Base-by-base conservation (phyloP, 2,329 filamentous ascomycete genomes). In the Drechslerella stenobrocha region DNA sequence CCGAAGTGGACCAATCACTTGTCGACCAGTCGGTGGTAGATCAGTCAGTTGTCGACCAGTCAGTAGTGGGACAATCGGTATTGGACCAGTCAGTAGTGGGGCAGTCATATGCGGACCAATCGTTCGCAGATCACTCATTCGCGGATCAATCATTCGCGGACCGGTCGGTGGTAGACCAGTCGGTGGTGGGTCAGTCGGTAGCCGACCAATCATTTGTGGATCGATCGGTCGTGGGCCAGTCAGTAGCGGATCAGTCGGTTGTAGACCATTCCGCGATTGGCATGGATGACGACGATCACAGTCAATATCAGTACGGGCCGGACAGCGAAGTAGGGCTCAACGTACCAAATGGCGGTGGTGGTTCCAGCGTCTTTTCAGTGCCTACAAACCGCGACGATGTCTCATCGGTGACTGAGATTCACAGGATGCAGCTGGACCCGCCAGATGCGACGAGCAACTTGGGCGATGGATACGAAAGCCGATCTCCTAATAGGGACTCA, bases 251-350 rank as follows among this genome's bases (percentile, higher is more conserved):
- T 37, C 52, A 48, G 24, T 59, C 55, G 1, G 46, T 40, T 2
- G 55, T 45, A 3, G 72, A 53, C 48, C 53, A 59, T 20, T 66
- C 61, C 1, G 50, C 42, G 1, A 48, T 47, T 20, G 53, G 35
- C 28, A 28, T 42, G 22, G 55, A 40, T 37, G 61, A 48, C 28
- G 45, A 60, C 28, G 55, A 60, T 4, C 48, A 53, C 5, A 13
- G 48, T 13, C 40, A 52, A 11, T 53, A 52, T 44, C 47, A 40
- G 7, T 50, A 67, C 35, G 42, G 42, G 20, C 44, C 28, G 28
- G 63, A 67, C 42, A 67, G 63, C 23, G 55, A 67, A 42, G 45
- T 67, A 8, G 63, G 63, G 18, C 55, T 67, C 1, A 26, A 18
- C 2, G 35, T 42, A 15, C 55, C 63, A 3, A 55, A n/a, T n/a